phyloP scores from a whole-genome alignment of 2,329 filamentous ascomycete genomes.

The Waltergamsia citrina region DNA sequence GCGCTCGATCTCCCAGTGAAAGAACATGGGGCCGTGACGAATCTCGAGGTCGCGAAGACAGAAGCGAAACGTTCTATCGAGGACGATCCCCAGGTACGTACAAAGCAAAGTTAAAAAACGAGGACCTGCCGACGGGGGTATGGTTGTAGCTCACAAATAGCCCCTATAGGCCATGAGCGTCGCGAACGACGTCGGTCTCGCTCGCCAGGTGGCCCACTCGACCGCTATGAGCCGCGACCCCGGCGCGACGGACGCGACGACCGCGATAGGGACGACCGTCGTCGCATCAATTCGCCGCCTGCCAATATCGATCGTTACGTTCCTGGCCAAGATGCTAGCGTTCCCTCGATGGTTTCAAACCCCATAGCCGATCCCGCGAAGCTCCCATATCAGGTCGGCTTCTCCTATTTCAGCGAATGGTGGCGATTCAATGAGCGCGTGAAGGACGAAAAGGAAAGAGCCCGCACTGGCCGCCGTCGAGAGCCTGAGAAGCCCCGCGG shows the following conservation, averaged over 20 bases:
- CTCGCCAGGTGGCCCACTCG: conserved; percentile 57
- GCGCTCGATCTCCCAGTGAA: conserved; percentile 42
- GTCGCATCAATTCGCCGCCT: conserved; percentile 51
- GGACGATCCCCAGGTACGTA: conserved; percentile 62
- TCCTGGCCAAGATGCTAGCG: conserved; percentile 55
- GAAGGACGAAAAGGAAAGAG: conserved; percentile 70
- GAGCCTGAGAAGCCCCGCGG: conserved; percentile 55
- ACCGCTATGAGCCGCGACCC: conserved; percentile 65
- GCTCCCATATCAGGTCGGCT: conserved; percentile 71
- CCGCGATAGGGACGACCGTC: conserved; percentile 50
- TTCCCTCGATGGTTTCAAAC: conserved; percentile 43
- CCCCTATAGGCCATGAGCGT: conserved; percentile 41
- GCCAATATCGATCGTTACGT: conserved; percentile 80
- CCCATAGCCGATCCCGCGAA: conserved; percentile 63
- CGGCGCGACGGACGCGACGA: conserved; percentile 70
- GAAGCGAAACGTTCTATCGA: conserved; percentile 53
- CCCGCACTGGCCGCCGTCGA: conserved; percentile 58
- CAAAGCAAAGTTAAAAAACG: not conserved
- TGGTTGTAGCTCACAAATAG: not conserved
- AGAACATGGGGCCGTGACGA: conserved; percentile 47
- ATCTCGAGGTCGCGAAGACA: conserved; percentile 38
- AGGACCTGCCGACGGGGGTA: not conserved
- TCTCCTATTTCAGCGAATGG: conserved; percentile 81
- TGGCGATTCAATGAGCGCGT: conserved; percentile 76
- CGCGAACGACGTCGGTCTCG: conserved; percentile 56